phyloP scores from a whole-genome alignment of 768 basidiomycete species.

The Piloderma croceum region DNA sequence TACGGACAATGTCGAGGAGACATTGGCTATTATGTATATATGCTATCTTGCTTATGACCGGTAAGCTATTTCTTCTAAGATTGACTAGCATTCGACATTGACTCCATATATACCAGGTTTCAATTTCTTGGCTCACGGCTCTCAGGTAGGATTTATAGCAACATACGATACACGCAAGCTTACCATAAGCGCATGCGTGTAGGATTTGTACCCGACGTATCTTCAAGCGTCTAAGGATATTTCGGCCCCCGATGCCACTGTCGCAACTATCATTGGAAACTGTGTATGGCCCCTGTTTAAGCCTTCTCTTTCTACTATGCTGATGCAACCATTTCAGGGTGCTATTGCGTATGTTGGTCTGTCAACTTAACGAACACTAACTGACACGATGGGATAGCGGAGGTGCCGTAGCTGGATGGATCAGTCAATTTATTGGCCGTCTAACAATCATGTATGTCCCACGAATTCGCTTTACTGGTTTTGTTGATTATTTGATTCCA shows the following conservation, averaged over 20 bases:
- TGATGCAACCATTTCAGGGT: no score
- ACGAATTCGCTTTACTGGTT: constrained; percentile 10
- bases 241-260: constrained; percentile 49
- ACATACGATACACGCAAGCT: no score
- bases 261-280: constrained; percentile 80
- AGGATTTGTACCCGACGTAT: constrained; percentile 81
- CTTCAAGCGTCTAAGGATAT: constrained; percentile 60
- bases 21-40: constrained; percentile 86
- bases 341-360: constrained; percentile 37
- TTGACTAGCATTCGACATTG: background rate
- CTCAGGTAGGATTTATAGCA: no score
- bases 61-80: constrained; percentile 24
- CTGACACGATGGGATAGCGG: constrained; percentile 41
- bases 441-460: constrained; percentile 51
- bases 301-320: no score
- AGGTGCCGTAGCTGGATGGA: constrained; percentile 64
- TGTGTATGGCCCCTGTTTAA: constrained; percentile 44
- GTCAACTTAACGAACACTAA: constrained; percentile 3
- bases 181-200: no score
- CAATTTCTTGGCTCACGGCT: constrained; percentile 75
- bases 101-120: constrained; percentile 41
- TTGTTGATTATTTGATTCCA: no score
- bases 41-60: constrained; percentile 76
- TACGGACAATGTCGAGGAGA: constrained; percentile 65
- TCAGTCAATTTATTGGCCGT: constrained; percentile 74